These are phyloP conservation scores for Globisporangium heterothallicum DNA, from an alignment of 352 stramenopile genomes.

Conservation along the genomic window DNA sequence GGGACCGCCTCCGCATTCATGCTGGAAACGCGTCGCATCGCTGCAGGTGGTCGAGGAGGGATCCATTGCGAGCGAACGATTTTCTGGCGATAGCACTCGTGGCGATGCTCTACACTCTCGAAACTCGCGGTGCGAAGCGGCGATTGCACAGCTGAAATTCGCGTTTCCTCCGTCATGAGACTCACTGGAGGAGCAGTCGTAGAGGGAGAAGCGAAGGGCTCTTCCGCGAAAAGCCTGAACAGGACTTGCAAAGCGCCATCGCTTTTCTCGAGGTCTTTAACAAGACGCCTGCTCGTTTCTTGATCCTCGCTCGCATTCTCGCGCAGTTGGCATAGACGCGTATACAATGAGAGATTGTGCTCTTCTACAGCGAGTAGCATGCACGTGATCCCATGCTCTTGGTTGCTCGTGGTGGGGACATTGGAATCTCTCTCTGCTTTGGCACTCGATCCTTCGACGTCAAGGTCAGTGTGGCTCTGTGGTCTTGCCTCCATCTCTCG, in stretches of 20 bases:
- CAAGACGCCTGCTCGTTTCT: constrained; percentile 21
- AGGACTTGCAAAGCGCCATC: constrained; percentile 34
- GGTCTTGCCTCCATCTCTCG: background rate
- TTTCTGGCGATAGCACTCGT: constrained; percentile 48
- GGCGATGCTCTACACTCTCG: constrained; percentile 34
- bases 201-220: background rate
- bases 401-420: background rate
- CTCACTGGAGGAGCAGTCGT: background rate
- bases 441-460: background rate
- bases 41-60: background rate
- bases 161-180: background rate
- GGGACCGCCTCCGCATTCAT: background rate
- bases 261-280: constrained; percentile 43
- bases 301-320: constrained; percentile 12
- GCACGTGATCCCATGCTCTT: constrained; percentile 20
- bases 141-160: background rate
- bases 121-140: constrained; percentile 14
- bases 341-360: constrained; percentile 40
- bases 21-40: constrained; percentile 1
- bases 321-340: constrained; percentile 26
- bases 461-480: background rate
- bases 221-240: constrained; percentile 25
- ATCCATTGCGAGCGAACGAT: constrained; percentile 42
- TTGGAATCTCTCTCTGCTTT: constrained; percentile 12
- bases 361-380: constrained; percentile 51